Base-by-base conservation (phyloP, 345 rosid species). In the Pugionium dolabratum region DNA sequence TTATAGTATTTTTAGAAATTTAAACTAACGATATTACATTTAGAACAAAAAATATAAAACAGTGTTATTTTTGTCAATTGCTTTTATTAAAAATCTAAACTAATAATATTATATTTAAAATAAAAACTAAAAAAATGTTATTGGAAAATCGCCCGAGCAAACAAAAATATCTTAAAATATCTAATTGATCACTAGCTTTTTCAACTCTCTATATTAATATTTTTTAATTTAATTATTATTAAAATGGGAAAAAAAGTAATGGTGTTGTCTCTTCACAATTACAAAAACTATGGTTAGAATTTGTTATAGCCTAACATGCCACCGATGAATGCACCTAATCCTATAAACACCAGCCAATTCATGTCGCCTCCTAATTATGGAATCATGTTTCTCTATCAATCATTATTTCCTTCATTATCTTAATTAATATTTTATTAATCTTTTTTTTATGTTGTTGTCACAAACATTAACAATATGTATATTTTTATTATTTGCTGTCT, bases 241-340 rank as follows among this genome's bases (percentile, higher is more conserved):
- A 26, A n/a, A 32, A 40, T n/a, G 3, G 52, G 40, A 40, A 10
- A n/a, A 30, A 56, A 62, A 57, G 59, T 56, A 54, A 48, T 64
- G 70, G 76, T 49, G 48, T 64, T 64, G 76, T 18, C 18, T 18
- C 18, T 18, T 18, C 18, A 18, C 18, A 64, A 59, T 44, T 66
- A 72, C 71, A 66, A 72, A 66, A 56, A 59, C 72, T 64, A 72
- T 49, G 66, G 10, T 73, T 43, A 58, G 7, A 51, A 72, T 51
- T 18, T 50, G 39, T 64, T 35, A 58, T 73, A 73, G 67, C 62
- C 67, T 59, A 73, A 73, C 76, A 73, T 73, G 72, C 76, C 76
- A 73, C 72, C 76, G 72, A 73, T 66, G 72, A 66, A 73, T 73
- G 67, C 62, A 73, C 76, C 72, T 66, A 66, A 59, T 73, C 76